These are phyloP conservation scores for Deuterostichococcus epilithicus DNA, from an alignment of 139 green algal species.

Conservation along the genomic window DNA sequence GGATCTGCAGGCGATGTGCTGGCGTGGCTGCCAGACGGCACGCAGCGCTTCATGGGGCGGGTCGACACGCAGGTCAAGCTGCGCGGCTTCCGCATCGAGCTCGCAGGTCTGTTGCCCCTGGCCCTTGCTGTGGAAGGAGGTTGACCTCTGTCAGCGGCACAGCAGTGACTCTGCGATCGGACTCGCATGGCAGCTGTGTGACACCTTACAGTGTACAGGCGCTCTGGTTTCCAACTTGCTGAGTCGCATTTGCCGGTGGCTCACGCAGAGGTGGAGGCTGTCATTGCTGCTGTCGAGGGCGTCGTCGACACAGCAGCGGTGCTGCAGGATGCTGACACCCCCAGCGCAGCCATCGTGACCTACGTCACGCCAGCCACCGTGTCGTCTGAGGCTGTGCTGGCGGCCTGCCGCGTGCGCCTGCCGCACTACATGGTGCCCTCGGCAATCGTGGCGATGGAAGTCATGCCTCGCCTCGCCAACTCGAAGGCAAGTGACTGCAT, in stretches of 20 bases:
- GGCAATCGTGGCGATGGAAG: not conserved
- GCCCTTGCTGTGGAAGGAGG: too few species aligned
- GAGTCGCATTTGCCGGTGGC: not conserved
- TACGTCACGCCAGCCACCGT: slow-evolving; percentile 8
- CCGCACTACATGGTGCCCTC: slow-evolving; percentile 29
- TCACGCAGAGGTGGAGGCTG: slow-evolving; percentile 38
- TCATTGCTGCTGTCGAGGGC: not conserved
- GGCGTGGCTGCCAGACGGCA: slow-evolving; percentile 21
- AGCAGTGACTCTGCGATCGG: too few species aligned
- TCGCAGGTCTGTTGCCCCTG: slow-evolving; percentile 15
- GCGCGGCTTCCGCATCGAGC: slow-evolving; percentile 43
- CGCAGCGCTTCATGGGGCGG: not conserved
- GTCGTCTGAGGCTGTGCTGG: not conserved
- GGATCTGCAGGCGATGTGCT: slow-evolving; percentile 39
- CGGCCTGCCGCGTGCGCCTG: not conserved
- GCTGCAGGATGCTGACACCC: slow-evolving; percentile 1
- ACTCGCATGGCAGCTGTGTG: too few species aligned
- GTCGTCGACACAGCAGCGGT: not conserved
- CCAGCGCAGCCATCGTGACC: slow-evolving; percentile 11
- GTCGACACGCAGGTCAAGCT: slow-evolving; percentile 43
- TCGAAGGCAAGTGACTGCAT: slow-evolving; percentile 27
- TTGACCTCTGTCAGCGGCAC: too few species aligned
- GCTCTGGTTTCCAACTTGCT: too few species aligned
- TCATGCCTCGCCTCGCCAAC: slow-evolving; percentile 17
- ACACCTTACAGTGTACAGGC: too few species aligned